Base-by-base conservation (phyloP, 2,329 filamentous ascomycete species). In the Zarea fungicola region DNA sequence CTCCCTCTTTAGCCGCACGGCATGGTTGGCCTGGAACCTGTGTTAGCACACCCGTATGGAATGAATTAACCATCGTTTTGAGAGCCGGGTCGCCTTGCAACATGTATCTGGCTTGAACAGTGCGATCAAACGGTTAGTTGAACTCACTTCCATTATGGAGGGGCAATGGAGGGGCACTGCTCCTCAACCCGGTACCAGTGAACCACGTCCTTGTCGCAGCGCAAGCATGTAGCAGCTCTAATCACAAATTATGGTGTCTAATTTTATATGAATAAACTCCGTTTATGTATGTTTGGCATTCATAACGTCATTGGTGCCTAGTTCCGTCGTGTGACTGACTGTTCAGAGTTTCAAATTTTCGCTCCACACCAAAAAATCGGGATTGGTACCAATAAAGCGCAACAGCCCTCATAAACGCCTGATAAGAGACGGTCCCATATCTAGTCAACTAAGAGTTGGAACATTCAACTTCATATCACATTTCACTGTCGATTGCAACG, bases 1-100 rank as follows among this genome's bases (percentile, higher is more conserved):
- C 52, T 70, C 67, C 54, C 66, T 55, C 22, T 46, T 53, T 21
- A 66, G 59, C 49, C 32, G 19, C n/a, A 48, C 23, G 9, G 21
- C 14, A 11, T 13, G n/a, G 26, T 50, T n/a, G 7, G 25, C 19
- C 41, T 50, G 37, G n/a, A 13, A 4, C 4, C 14, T 2, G 6
- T 22, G 40, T 29, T 35, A 43, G 16, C 13, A 22, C 14, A 14
- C 6, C n/a, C n/a, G n/a, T n/a, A 36, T 11, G 5, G 18, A 4
- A 36, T 22, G 34, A 36, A 19, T 5, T 36, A 9, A 34, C 16
- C n/a, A 5, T 16, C 28, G 23, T 16, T 18, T n/a, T 26, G 23
- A 23, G n/a, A 23, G 14, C 19, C 10, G 5, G 10, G 34, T 7
- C 34, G 18, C 5, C 9, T 36, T 9, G 39, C 7, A n/a, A 5